phyloP scores from a whole-genome alignment of 2,329 filamentous ascomycete species.

The Nigrograna mackinnonii region DNA sequence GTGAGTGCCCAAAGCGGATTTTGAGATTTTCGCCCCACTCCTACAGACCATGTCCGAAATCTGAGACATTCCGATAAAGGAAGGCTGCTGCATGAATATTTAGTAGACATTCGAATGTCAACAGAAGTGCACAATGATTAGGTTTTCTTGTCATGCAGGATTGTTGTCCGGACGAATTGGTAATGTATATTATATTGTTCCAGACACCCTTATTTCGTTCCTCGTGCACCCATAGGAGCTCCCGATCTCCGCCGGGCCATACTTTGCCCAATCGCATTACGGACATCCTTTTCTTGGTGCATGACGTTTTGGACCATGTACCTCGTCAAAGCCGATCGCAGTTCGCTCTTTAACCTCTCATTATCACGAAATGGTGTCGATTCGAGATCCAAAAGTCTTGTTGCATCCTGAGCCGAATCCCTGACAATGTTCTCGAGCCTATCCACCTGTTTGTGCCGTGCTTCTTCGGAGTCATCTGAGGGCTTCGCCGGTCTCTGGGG shows the following conservation, averaged over 20 bases:
- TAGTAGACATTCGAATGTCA: too few species aligned
- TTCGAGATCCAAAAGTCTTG: conserved; percentile 74
- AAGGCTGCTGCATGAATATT: too few species aligned
- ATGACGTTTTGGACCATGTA: conserved; percentile 82
- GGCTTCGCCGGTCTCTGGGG: conserved; percentile 20
- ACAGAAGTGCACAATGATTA: too few species aligned
- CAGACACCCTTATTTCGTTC: conserved; percentile 26
- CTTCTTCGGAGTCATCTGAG: conserved; percentile 31
- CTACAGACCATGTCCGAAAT: too few species aligned
- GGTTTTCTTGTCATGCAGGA: too few species aligned
- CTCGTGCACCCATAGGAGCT: conserved; percentile 62
- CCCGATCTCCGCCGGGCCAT: conserved; percentile 65
- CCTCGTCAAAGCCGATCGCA: conserved; percentile 76
- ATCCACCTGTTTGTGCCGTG: conserved; percentile 63
- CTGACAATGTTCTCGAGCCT: conserved; percentile 65
- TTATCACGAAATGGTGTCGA: conserved; percentile 82
- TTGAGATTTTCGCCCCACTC: too few species aligned
- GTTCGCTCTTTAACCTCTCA: conserved; percentile 58
- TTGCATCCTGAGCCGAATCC: conserved; percentile 69
- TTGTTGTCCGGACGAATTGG: too few species aligned
- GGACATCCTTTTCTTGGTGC: conserved; percentile 78
- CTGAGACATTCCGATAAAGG: too few species aligned
- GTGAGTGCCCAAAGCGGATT: too few species aligned
- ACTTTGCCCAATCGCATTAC: conserved; percentile 73
- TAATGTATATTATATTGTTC: too few species aligned